Conservation (phyloP, 495 filamentous ascomycete species). For the Corynascus novoguineensis region DNA sequence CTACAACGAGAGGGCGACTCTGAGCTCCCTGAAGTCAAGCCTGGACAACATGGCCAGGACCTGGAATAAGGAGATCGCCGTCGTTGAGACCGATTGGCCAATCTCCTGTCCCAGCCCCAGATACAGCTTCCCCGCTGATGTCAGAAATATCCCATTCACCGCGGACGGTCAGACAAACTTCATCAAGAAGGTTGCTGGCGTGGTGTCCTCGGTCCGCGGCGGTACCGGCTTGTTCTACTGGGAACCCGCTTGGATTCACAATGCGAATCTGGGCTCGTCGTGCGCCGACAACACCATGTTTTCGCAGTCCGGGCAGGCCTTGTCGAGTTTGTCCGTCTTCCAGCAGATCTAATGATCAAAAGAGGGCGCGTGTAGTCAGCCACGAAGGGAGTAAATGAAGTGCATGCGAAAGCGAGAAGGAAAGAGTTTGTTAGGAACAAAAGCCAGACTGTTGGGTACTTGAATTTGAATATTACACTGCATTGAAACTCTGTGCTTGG, state of each 20-base stretch:
- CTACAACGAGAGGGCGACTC: slow-evolving; percentile 51
- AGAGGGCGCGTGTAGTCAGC: not conserved
- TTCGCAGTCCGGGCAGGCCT: slow-evolving; percentile 26
- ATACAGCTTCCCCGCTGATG: slow-evolving; percentile 54
- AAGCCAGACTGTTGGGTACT: not conserved
- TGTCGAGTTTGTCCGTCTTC: slow-evolving; percentile 33
- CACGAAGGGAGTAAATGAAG: not conserved
- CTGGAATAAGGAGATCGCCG: slow-evolving; percentile 56
- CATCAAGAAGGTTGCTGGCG: slow-evolving; percentile 49
- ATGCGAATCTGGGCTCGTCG: slow-evolving; percentile 52
- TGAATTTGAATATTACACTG: too few species aligned
- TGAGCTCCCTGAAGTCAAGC: slow-evolving; percentile 49
- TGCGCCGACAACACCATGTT: slow-evolving; percentile 48
- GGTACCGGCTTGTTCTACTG: slow-evolving; percentile 61
- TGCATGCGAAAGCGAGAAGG: too few species aligned
- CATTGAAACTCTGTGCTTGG: too few species aligned
- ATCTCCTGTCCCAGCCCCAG: slow-evolving; percentile 50
- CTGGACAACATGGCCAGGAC: slow-evolving; percentile 52
- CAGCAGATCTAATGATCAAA: slow-evolving; percentile 19
- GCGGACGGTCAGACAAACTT: slow-evolving; percentile 56
- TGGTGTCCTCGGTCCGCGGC: slow-evolving; percentile 46
- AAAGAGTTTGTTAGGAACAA: not conserved
- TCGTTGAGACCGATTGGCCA: slow-evolving; percentile 66
- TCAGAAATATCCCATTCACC: slow-evolving; percentile 53
- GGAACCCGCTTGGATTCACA: slow-evolving; percentile 66